phyloP scores from a whole-genome alignment of 306 rosid genomes.

The Citrullus mucosospermus region DNA sequence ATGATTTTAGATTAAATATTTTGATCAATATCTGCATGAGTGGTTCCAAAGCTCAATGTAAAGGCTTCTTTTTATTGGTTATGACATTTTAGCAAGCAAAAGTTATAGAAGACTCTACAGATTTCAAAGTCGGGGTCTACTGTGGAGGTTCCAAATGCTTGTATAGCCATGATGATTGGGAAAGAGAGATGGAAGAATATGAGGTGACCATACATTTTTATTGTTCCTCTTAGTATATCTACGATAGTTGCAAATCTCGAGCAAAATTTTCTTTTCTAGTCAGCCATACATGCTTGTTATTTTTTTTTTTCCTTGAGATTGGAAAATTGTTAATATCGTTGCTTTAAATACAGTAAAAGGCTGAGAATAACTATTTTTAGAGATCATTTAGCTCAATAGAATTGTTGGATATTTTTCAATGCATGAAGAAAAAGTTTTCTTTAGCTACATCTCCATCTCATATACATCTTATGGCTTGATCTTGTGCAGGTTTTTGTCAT shows the following conservation, averaged over 20 bases:
- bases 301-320: background rate
- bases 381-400: background rate
- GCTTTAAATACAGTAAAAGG: background rate
- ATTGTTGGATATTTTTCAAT: background rate
- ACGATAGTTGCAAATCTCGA: background rate
- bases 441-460: background rate
- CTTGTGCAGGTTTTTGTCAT: slow-evolving; percentile 74
- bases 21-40: background rate
- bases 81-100: slow-evolving; percentile 57
- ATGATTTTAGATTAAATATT: background rate
- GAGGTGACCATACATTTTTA: slow-evolving; percentile 45
- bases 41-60: background rate
- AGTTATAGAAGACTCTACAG: slow-evolving; percentile 63
- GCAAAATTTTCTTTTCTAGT: background rate
- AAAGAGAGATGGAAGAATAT: slow-evolving; percentile 42
- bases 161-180: slow-evolving; percentile 54
- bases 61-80: slow-evolving; percentile 2
- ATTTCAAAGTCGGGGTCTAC: slow-evolving; percentile 58
- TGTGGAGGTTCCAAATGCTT: slow-evolving; percentile 53
- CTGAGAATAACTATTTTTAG: background rate
- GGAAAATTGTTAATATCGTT: background rate
- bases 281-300: background rate
- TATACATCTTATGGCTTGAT: slow-evolving; percentile 13
- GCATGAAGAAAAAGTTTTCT: background rate
- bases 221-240: slow-evolving; percentile 1